These are phyloP conservation scores for Phytophthora ramorum DNA, from an alignment of 352 stramenopile genomes.

Conservation along the genomic window DNA sequence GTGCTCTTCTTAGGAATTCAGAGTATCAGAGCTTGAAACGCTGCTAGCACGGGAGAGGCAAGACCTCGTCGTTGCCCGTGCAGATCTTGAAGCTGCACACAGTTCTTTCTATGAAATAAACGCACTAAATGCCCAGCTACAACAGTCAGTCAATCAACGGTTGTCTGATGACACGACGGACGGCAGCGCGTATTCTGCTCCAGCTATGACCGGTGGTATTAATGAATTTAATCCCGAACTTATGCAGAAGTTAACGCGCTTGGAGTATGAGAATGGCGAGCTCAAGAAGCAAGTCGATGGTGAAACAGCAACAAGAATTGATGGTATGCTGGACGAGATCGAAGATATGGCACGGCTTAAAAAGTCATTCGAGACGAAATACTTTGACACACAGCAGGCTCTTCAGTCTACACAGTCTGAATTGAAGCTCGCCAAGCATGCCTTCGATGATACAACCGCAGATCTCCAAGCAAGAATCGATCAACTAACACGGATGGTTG, in stretches of 20 bases:
- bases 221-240: slow-evolving; percentile 76
- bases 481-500: slow-evolving; percentile 16
- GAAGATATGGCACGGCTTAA: slow-evolving; percentile 70
- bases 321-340: slow-evolving; percentile 61
- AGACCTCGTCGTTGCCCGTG: slow-evolving; percentile 34
- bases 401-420: slow-evolving; percentile 41
- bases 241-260: slow-evolving; percentile 62
- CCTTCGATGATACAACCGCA: slow-evolving; percentile 11
- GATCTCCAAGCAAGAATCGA: slow-evolving; percentile 22
- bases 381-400: slow-evolving; percentile 54
- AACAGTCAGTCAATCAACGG: slow-evolving; percentile 43
- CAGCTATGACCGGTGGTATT: slow-evolving; percentile 40
- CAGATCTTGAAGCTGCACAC: slow-evolving; percentile 42
- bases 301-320: slow-evolving; percentile 62
- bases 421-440: slow-evolving; percentile 19
- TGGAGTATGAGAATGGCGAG: slow-evolving; percentile 66
- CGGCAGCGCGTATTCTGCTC: not conserved
- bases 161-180: slow-evolving; percentile 4
- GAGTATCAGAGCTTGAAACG: slow-evolving; percentile 60
- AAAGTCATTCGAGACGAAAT: slow-evolving; percentile 73
- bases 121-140: slow-evolving; percentile 57
- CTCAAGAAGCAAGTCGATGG: slow-evolving; percentile 59
- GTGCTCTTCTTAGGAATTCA: slow-evolving; percentile 59
- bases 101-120: slow-evolving; percentile 47
- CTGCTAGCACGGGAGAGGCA: slow-evolving; percentile 39